Percentiles rank a stretch among this genome's conserved stretches.
These are phyloP conservation scores for Lycium ferocissimum DNA, from an alignment of 257 asterid genomes.

Conservation along the genomic window DNA sequence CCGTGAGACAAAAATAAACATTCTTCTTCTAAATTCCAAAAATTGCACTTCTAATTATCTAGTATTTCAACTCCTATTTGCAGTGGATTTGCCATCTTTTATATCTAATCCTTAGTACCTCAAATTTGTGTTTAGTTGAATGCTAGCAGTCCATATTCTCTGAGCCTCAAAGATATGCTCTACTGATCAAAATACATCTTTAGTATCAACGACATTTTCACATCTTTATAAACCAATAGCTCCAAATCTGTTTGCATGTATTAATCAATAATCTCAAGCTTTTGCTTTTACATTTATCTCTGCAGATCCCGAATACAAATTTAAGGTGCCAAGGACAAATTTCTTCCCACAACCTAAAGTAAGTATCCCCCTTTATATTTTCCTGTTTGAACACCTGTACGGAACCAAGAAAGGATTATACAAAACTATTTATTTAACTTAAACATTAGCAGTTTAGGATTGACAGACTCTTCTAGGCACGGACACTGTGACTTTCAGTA, in stretches of 20 bases:
- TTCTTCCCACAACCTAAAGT: constrained; percentile 97
- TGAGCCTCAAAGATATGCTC: background rate
- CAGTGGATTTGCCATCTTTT: constrained; percentile 20
- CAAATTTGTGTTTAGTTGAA: constrained; percentile 12
- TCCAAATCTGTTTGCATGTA: background rate
- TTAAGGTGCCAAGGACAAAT: constrained; percentile 76
- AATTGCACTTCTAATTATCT: background rate
- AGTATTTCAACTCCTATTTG: constrained; percentile 6
- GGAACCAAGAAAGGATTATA: background rate
- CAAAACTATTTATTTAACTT: background rate
- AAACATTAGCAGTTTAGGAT: background rate
- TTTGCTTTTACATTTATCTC: constrained; percentile 28
- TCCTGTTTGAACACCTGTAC: background rate
- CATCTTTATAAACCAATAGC: background rate
- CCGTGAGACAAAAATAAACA: background rate
- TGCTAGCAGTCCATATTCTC: background rate
- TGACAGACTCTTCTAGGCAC: constrained; percentile 11
- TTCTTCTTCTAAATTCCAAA: background rate
- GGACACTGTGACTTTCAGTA: background rate
- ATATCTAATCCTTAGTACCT: background rate
- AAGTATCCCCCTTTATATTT: constrained; percentile 35
- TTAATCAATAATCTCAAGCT: constrained; percentile 19
- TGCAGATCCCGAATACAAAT: constrained; percentile 81
- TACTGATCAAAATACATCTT: constrained; percentile 3
- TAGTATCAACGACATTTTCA: background rate